phyloP scores from a whole-genome alignment of 805 yeast genomes.

The Metschnikowia bowlesiae region DNA sequence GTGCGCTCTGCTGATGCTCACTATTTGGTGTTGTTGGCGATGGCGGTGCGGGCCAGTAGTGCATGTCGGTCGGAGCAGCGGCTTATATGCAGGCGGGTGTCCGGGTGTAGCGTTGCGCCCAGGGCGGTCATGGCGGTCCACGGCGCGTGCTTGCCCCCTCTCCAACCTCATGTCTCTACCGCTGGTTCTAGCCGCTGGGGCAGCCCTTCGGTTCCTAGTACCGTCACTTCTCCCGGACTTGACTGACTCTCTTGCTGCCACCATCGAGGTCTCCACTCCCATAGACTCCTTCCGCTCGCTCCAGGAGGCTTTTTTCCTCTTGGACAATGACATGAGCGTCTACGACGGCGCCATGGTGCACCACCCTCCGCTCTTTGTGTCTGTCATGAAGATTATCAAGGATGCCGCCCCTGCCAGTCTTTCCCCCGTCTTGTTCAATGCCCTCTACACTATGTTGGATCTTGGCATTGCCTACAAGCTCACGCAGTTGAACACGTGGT shows the following conservation, averaged over 20 bases:
- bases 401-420: slow-evolving; percentile 16
- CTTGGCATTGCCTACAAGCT: slow-evolving; percentile 52
- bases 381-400: slow-evolving; percentile 37
- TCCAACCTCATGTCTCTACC: slow-evolving; percentile 13
- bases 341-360: slow-evolving; percentile 85
- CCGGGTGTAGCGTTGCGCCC: neutral
- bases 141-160: neutral
- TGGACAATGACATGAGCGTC: slow-evolving; percentile 53
- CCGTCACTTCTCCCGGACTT: slow-evolving; percentile 33
- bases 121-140: no score
- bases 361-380: slow-evolving; percentile 73
- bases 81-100: neutral
- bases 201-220: slow-evolving; percentile 28
- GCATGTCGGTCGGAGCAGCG: no score
- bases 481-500: slow-evolving; percentile 45
- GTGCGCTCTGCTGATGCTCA: no score
- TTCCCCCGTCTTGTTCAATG: slow-evolving; percentile 22
- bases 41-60: no score
- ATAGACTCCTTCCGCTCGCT: slow-evolving; percentile 58
- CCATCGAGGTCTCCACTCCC: slow-evolving; percentile 58
- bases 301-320: slow-evolving; percentile 29
- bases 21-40: no score
- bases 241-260: slow-evolving; percentile 24
- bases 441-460: slow-evolving; percentile 59
- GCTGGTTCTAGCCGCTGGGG: slow-evolving; percentile 14